Evolutionary conservation across 2,329 filamentous ascomycete species (phyloP), one percentile per base, ranked within the genome.

Genomic region (Aspergillus pseudonomiae): DNA sequence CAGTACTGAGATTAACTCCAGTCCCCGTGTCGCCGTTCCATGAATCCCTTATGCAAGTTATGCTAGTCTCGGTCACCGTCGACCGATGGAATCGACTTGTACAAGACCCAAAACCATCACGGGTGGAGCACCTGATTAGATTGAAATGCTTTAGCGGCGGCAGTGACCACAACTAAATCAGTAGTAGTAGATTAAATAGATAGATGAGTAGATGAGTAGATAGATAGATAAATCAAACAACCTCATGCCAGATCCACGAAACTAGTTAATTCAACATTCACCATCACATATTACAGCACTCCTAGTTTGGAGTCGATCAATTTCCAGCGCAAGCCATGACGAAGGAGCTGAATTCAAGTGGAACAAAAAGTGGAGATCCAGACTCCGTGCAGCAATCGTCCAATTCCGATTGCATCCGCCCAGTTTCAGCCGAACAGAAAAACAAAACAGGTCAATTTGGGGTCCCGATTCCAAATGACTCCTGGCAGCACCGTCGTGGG

Each of bases 81-180:
- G 11, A 24, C 48, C 9, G 5, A 52, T 2, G 48, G 14, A 24
- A 24, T 24, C 21, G 21, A n/a, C 26, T 10, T 28, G 28, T 28
- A n/a, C 16, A 19, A n/a, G 16, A 41, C 39, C 34, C 39, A 28
- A 28, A 53, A 26, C 14, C 21, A 36, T 24, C 30, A 24, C 52
- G 52, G 32, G 52, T 55, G 52, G 52, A 59, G 56, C 28, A 59
- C 56, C 46, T 43, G 55, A 45, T 57, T 12, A 28, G 41, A 26
- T 30, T 24, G 19, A 7, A 30, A 21, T 24, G n/a, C 30, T 36
- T 54, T 36, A 36, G 52, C 52, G 52, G 52, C 24, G 46, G 30
- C 52, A 36, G 28, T 54, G 28, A 36, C 30, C 52, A 36, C 52
- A 28, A 26, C 21, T 50, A 9, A 50, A 19, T 19, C 11, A 28